A percentile compares a stretch with the other conserved stretches of the same genome.
Evolutionary conservation across 2,329 filamentous ascomycete species (phyloP).

Genomic region (Talaromyces sp.): DNA sequence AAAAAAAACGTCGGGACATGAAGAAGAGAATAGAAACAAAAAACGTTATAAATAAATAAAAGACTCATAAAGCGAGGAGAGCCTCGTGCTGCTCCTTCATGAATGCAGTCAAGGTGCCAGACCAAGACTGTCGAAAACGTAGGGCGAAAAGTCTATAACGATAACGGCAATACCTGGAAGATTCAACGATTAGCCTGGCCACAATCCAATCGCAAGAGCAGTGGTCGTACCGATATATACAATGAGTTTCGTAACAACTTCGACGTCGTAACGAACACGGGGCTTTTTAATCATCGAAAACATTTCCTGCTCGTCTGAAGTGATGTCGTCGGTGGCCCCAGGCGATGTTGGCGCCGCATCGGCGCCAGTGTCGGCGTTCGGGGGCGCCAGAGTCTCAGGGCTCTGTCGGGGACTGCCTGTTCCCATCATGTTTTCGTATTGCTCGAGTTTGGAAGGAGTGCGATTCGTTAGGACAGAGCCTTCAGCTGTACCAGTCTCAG

Average conservation of each 20-base stretch:
- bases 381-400: constrained; percentile 19
- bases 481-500: constrained; percentile 14
- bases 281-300: constrained; percentile 80
- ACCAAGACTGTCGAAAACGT: constrained; percentile 62
- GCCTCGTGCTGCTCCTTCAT: background rate
- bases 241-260: constrained; percentile 93
- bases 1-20: background rate
- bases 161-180: constrained; percentile 67
- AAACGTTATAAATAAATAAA: background rate
- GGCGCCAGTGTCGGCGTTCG: constrained; percentile 15
- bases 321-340: constrained; percentile 30
- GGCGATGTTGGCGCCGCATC: constrained; percentile 18
- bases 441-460: constrained; percentile 49
- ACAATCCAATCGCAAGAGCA: no score
- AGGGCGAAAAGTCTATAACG: constrained; percentile 67
- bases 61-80: background rate
- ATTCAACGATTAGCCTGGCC: background rate
- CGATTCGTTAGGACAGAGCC: constrained; percentile 35
- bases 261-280: constrained; percentile 92
- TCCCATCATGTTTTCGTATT: constrained; percentile 70
- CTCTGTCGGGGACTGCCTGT: constrained; percentile 46
- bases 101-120: constrained; percentile 29
- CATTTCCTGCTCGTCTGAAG: constrained; percentile 64
- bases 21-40: background rate
- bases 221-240: constrained; percentile 73